Evolutionary conservation across 2,329 filamentous ascomycete genomes (phyloP).

Genomic region (Beauveria australis): DNA sequence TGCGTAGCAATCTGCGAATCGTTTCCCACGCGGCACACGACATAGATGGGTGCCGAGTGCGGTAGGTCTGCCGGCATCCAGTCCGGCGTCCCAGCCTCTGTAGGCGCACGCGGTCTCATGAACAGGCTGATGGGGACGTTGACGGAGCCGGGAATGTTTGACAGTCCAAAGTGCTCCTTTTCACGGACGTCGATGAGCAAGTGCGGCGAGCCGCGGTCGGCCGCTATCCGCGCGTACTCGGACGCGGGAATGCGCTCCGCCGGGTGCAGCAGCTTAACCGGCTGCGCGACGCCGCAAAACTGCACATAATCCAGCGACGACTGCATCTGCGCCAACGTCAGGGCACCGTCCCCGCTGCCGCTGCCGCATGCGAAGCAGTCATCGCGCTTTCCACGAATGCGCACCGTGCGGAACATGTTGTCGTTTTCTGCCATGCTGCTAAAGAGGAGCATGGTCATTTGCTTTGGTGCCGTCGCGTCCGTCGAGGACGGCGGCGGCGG

Average conservation of each 20-base stretch:
- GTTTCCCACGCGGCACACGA: slow-evolving; percentile 68
- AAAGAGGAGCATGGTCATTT: slow-evolving; percentile 36
- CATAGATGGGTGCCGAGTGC: slow-evolving; percentile 50
- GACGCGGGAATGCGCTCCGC: slow-evolving; percentile 60
- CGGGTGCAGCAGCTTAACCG: slow-evolving; percentile 47
- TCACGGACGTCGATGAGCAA: slow-evolving; percentile 78
- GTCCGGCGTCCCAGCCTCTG: slow-evolving; percentile 15
- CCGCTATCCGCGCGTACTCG: slow-evolving; percentile 41
- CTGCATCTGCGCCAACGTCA: slow-evolving; percentile 55
- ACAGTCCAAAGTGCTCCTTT: slow-evolving; percentile 75
- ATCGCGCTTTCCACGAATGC: slow-evolving; percentile 58
- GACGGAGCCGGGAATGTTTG: slow-evolving; percentile 64
- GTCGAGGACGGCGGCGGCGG: background rate
- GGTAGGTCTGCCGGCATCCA: slow-evolving; percentile 34
- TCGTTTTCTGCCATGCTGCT: slow-evolving; percentile 33
- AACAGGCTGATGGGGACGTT: slow-evolving; percentile 57
- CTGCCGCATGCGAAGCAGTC: slow-evolving; percentile 70
- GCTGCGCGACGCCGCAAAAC: slow-evolving; percentile 64
- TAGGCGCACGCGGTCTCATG: slow-evolving; percentile 31
- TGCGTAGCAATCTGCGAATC: slow-evolving; percentile 66
- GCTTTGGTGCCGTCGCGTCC: slow-evolving; percentile 17
- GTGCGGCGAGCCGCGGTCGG: slow-evolving; percentile 27
- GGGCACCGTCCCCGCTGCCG: slow-evolving; percentile 38
- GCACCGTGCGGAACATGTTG: slow-evolving; percentile 61
- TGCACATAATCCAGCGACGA: slow-evolving; percentile 70